These are phyloP conservation scores for Trichoderma gracile DNA, from an alignment of 2,329 filamentous ascomycete genomes.

Conservation along the genomic window DNA sequence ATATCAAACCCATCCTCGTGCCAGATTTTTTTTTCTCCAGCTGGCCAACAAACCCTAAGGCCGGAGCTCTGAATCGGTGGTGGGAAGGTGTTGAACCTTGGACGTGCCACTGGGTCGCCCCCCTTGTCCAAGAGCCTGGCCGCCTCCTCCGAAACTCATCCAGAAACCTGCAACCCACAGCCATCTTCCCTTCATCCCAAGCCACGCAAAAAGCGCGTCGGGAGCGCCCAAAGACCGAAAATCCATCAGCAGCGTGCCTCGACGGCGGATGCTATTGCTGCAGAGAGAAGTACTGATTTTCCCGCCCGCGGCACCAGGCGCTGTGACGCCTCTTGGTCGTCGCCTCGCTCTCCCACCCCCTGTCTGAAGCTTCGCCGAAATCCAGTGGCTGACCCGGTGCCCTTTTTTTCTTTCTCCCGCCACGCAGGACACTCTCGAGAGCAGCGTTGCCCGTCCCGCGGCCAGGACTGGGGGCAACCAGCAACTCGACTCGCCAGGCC, in stretches of 20 bases:
- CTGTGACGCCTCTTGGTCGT: no score
- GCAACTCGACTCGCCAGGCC: constrained; percentile 21
- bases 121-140: constrained; percentile 33
- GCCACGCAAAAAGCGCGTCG: constrained; percentile 37
- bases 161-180: constrained; percentile 30
- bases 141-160: constrained; percentile 32
- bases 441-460: constrained; percentile 35
- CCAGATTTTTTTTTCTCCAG: constrained; percentile 14
- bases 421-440: constrained; percentile 34
- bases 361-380: constrained; percentile 12
- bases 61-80: constrained; percentile 24
- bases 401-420: neutral
- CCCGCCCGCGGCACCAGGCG: neutral
- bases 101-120: constrained; percentile 29
- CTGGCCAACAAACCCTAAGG: constrained; percentile 2
- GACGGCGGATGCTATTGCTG: constrained; percentile 38
- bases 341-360: neutral
- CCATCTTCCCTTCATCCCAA: constrained; percentile 31
- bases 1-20: neutral
- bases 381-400: constrained; percentile 27
- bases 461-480: constrained; percentile 29
- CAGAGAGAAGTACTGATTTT: constrained; percentile 34
- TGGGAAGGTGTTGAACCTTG: constrained; percentile 27
- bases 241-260: constrained; percentile 34
- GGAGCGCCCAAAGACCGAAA: constrained; percentile 28